Conservation (phyloP, 768 basidiomycete genomes). For the Paxillus rubicundulus region DNA sequence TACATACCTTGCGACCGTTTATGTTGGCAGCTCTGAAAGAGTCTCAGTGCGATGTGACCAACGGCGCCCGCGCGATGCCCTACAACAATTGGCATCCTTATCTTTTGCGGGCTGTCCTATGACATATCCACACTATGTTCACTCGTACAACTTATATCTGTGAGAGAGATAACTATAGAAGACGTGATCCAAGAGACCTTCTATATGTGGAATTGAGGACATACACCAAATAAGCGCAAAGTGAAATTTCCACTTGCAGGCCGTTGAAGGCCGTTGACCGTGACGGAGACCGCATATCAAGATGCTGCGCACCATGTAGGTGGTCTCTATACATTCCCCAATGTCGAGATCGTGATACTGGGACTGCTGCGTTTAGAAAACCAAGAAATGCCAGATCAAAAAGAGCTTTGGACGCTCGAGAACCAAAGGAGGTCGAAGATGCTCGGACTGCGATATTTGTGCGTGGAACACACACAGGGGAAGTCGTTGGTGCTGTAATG, state of each 20-base stretch:
- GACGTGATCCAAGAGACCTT: neutral
- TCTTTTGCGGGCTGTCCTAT: neutral
- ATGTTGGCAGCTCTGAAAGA: neutral
- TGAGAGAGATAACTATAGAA: neutral
- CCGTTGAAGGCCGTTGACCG: neutral
- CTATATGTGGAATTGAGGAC: neutral
- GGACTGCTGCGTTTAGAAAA: slow-evolving; percentile 48
- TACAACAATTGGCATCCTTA: neutral
- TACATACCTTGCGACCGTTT: no score
- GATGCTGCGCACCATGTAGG: slow-evolving; percentile 34
- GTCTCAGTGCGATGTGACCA: neutral
- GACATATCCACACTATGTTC: neutral
- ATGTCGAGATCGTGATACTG: neutral
- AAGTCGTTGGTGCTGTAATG: slow-evolving; percentile 77
- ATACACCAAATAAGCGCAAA: neutral
- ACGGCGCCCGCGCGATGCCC: neutral
- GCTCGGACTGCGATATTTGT: slow-evolving; percentile 88
- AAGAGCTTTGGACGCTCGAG: slow-evolving; percentile 79
- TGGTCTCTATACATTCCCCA: neutral
- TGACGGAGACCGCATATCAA: neutral
- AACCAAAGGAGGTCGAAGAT: slow-evolving; percentile 88
- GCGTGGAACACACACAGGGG: slow-evolving; percentile 81
- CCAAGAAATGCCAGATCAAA: slow-evolving; percentile 96
- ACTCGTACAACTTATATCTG: neutral
- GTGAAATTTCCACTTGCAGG: neutral